Conservation (phyloP, 768 basidiomycete genomes). For the Boletus huronensis region DNA sequence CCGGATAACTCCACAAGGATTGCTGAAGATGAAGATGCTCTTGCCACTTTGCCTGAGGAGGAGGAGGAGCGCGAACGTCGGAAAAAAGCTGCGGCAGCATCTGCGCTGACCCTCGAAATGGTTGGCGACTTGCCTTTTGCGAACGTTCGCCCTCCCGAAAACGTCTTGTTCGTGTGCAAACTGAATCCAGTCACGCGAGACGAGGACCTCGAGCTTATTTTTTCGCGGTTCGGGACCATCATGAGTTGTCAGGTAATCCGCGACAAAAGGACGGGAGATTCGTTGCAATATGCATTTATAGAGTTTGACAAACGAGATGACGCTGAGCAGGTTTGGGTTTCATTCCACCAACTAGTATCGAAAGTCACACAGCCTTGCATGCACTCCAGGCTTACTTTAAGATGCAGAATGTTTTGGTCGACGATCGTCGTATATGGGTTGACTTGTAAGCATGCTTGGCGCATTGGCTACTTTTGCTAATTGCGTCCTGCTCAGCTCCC, state of each 20-base stretch:
- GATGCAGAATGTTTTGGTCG: constrained; percentile 98
- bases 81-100: constrained; percentile 86
- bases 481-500: constrained; percentile 52
- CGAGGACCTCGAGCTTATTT: constrained; percentile 96
- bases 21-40: constrained; percentile 90
- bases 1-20: constrained; percentile 88
- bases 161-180: constrained; percentile 98
- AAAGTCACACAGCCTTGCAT: constrained; percentile 4
- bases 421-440: constrained; percentile 98
- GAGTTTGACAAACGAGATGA: constrained; percentile 94
- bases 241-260: constrained; percentile 98
- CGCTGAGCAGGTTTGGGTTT: constrained; percentile 76
- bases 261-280: constrained; percentile 94
- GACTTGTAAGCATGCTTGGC: constrained; percentile 72
- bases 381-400: constrained; percentile 86
- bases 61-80: constrained; percentile 78
- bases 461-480: constrained; percentile 13
- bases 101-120: constrained; percentile 97
- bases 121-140: constrained; percentile 98
- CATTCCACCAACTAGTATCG: background rate
- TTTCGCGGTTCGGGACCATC: constrained; percentile 91
- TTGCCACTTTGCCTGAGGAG: constrained; percentile 78
- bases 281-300: constrained; percentile 96
- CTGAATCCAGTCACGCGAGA: constrained; percentile 93
- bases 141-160: constrained; percentile 96